Conservation (phyloP, 305 asterid species). For the Fraxinus ornus region DNA sequence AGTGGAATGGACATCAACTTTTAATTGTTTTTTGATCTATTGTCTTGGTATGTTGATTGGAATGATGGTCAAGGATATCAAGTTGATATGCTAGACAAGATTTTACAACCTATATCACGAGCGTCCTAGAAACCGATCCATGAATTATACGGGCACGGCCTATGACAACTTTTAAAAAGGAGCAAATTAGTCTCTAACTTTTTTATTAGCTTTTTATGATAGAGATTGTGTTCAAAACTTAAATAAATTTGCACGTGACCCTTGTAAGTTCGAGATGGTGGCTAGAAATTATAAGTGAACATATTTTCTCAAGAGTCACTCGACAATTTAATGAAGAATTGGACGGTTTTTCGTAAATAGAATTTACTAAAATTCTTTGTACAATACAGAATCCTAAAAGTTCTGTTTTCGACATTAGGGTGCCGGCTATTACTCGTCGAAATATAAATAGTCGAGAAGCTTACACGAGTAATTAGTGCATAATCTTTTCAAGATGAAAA, state of each 20-base stretch:
- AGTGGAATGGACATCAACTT: background rate
- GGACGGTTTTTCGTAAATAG: too few species aligned
- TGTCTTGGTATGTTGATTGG: background rate
- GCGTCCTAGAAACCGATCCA: background rate
- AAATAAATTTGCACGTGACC: background rate
- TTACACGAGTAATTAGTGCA: background rate
- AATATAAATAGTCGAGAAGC: background rate
- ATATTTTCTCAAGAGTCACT: background rate
- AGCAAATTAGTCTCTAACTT: background rate
- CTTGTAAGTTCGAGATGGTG: background rate
- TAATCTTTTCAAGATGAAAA: background rate
- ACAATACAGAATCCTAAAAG: background rate
- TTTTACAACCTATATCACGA: background rate
- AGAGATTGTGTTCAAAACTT: background rate
- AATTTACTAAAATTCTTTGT: background rate
- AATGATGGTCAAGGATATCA: background rate
- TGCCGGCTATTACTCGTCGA: background rate
- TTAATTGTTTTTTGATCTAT: background rate
- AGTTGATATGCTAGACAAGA: background rate
- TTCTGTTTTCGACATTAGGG: background rate
- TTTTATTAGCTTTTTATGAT: background rate
- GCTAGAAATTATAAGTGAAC: background rate
- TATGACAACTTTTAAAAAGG: background rate
- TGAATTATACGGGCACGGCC: background rate
- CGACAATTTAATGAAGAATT: too few species aligned